Base-by-base conservation (phyloP, 345 rosid species). In the Citrus hindsii region DNA sequence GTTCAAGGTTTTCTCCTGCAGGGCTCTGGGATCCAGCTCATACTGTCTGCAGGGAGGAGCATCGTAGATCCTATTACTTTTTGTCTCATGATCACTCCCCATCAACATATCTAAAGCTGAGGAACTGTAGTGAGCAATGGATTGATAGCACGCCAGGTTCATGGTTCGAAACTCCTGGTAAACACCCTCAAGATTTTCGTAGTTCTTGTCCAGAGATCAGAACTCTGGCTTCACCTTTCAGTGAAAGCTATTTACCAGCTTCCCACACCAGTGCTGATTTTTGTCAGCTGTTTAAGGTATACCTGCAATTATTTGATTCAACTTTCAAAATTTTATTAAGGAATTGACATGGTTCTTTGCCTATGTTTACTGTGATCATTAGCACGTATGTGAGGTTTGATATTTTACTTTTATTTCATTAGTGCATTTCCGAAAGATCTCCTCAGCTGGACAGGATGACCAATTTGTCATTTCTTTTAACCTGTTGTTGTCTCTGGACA, bases 21-120 rank as follows among this genome's bases (percentile, higher is more conserved):
- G 88, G 86, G 70, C 75, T 79, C 74, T 87, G 91, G 90, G 81
- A 80, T 80, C 76, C 85, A 25, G 75, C 86, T 73, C 89, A 55
- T 69, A 89, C 90, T 37, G 66, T 92, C 73, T 85, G 93, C 78
- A 82, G 88, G 83, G 92, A 88, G 83, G 94, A 91, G 85, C 92
- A 87, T 78, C 90, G 83, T 71, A 89, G 92, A 67, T 89, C 96
- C 59, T 89, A 89, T 80, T 88, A 86, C 82, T 82, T 84, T 61
- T 81, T 86, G 79, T 84, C 93, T 81, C 86, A 85, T 65, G 88
- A 89, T 81, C 84, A 80, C 58, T 74, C 88, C 19, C 85, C 90
- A 60, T 83, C 86, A 14, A 79, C 85, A 74, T 79, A 68, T 87
- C 56, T 66, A 56, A 84, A 67, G 76, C 78, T 84, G 69, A 82